Evolutionary conservation across 192 early-diverging fungal species (phyloP), one percentile per base, ranked within the genome.

Genomic region (Coemansia sp.): DNA sequence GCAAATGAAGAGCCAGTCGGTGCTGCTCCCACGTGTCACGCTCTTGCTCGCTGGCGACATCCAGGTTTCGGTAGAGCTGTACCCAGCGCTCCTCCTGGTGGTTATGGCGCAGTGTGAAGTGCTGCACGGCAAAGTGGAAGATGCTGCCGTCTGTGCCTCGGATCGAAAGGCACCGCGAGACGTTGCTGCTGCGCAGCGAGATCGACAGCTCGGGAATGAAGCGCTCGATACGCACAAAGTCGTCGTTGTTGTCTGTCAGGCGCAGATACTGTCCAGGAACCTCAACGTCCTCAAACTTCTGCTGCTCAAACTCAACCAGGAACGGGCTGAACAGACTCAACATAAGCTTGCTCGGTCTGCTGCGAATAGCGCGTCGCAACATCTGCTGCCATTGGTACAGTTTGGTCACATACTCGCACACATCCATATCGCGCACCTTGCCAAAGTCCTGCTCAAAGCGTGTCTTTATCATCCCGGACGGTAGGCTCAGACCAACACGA

Each of bases 221-320:
- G 18, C 96, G 88, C 72, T 97, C 96, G 62, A 99, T 99, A 15
- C 92, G 85, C 45, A 98, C 85, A 86, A 98, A 96, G 72, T 97
- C 94, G 63, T 92, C 91, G 76, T 87, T 91, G 72, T 85, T 91
- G 67, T 95, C 80, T 0, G 72, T 86, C 48, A 98, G 87, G 82
- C 92, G 67, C 69, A 97, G 78, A 72, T 98, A 98, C 76, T 99
- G 97, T 8, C 98, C 98, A 15, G 98, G 98, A 7, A 99, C 88
- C 68, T 98, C 97, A n/a, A 99, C 92, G 61, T 98, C 96, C 66
- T 98, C 97, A 71, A 99, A 98, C 74, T 97, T 97, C 72, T 95
- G 91, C 76, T 97, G 94, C 72, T 99, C 96, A 85, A 99, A 98
- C 77, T 99, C 98, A 9, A 93, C 94, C 54, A 99, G 77, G 83